Base-by-base conservation (phyloP, 2,329 filamentous ascomycete species). In the Ustilaginoidea virens region DNA sequence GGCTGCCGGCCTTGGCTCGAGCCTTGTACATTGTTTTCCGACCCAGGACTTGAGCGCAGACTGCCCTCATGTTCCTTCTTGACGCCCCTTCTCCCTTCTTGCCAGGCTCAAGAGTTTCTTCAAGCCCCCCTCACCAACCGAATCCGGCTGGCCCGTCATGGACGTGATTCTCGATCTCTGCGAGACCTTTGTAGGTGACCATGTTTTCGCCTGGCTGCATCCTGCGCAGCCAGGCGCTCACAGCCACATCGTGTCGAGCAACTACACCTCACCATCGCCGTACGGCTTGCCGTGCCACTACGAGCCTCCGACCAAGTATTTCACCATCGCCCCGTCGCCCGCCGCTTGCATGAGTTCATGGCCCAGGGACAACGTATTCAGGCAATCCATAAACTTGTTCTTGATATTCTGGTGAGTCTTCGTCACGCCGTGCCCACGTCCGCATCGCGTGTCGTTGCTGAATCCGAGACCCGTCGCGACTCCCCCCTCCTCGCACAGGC, bases 121-220 rank as follows among this genome's bases (percentile, higher is more conserved):
- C n/a, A n/a, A n/a, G n/a, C n/a, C n/a, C n/a, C n/a, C n/a, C n/a
- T n/a, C n/a, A n/a, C n/a, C n/a, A n/a, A n/a, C n/a, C n/a, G n/a
- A n/a, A n/a, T n/a, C n/a, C n/a, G n/a, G n/a, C n/a, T n/a, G n/a
- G n/a, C n/a, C 25, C 59, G 62, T 49, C 53, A 94, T 96, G 87
- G 87, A 96, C 65, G 72, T 94, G 57, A 73, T 90, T 25, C 77
- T 94, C 40, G 85, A 93, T 56, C 44, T 85, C 34, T 68, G 71
- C 55, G 87, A 94, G 57, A 81, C 76, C 43, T 82, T 78, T 46
- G 45, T 86, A 37, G 78, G 79, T 53, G 87, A 96, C 57, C 70
- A 76, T 41, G 42, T 80, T 33, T 94, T 90, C 50, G 76, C 85
- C 27, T 63, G 58, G 19, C 41, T 78, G 5, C 59, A 81, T 11